Percentiles rank a stretch among this genome's conserved stretches.
Evolutionary conservation across 2,329 filamentous ascomycete genomes (phyloP).

Genomic region (Fusarium falciforme): DNA sequence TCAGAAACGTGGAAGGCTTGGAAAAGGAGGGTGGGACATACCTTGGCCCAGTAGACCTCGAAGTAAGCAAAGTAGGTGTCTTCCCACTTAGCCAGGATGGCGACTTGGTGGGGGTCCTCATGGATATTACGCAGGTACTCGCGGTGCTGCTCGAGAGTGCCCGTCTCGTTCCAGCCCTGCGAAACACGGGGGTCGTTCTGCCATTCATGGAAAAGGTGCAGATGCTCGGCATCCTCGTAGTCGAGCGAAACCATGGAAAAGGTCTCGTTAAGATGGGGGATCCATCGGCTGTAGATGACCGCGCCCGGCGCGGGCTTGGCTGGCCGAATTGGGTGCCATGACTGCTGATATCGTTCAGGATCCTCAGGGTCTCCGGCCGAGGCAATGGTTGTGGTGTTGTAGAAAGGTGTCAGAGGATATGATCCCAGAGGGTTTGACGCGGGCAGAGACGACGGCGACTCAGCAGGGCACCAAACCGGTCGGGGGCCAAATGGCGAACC

Average conservation of each 20-base stretch:
- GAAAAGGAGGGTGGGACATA: slow-evolving; percentile 40
- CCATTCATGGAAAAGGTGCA: slow-evolving; percentile 80
- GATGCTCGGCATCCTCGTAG: slow-evolving; percentile 71
- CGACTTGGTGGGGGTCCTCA: slow-evolving; percentile 77
- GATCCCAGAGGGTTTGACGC: slow-evolving; percentile 53
- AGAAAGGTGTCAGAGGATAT: slow-evolving; percentile 62
- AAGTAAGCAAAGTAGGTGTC: slow-evolving; percentile 80
- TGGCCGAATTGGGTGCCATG: slow-evolving; percentile 77
- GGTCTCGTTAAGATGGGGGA: slow-evolving; percentile 79
- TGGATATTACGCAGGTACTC: slow-evolving; percentile 77
- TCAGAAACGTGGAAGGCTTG: background rate
- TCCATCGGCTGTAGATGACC: slow-evolving; percentile 81
- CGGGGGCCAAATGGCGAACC: slow-evolving; percentile 75
- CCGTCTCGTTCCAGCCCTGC: slow-evolving; percentile 83
- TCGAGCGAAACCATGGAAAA: slow-evolving; percentile 84
- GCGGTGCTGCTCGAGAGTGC: slow-evolving; percentile 78
- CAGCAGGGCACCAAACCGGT: slow-evolving; percentile 68
- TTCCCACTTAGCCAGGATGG: slow-evolving; percentile 77
- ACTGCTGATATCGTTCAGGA: slow-evolving; percentile 59
- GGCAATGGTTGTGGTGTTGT: slow-evolving; percentile 56
- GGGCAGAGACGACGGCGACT: slow-evolving; percentile 52
- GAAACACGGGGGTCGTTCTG: slow-evolving; percentile 87
- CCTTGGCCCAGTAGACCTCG: slow-evolving; percentile 82
- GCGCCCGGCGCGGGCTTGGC: slow-evolving; percentile 78
- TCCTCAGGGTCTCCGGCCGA: slow-evolving; percentile 55